A percentile compares a stretch with the other conserved stretches of the same genome.
phyloP scores from a whole-genome alignment of 495 filamentous ascomycete species.

The Penicillium maclennaniae region DNA sequence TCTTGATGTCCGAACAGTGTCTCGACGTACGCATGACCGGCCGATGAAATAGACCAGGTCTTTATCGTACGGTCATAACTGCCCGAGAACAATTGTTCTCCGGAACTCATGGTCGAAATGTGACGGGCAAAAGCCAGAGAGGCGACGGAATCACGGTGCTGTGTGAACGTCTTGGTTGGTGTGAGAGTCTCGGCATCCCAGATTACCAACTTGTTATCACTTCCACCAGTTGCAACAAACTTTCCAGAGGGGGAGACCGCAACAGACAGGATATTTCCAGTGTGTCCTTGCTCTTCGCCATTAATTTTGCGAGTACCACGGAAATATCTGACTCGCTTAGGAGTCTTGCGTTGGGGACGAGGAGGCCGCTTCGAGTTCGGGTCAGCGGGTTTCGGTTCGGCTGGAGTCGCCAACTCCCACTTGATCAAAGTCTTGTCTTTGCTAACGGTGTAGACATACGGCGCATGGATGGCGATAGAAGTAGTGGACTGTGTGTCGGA shows the following conservation, averaged over 20 bases:
- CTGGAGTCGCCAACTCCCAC: conserved; percentile 65
- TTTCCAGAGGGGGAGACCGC: conserved; percentile 85
- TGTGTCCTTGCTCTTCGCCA: conserved; percentile 68
- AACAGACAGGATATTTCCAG: conserved; percentile 70
- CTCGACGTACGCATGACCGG: conserved; percentile 75
- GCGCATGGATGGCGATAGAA: conserved; percentile 69
- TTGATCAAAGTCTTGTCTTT: conserved; percentile 84
- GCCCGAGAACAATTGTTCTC: conserved; percentile 83
- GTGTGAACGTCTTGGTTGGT: conserved; percentile 77
- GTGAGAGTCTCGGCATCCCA: conserved; percentile 78
- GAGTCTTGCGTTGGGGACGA: conserved; percentile 63
- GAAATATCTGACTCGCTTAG: conserved; percentile 63
- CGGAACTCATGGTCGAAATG: conserved; percentile 53
- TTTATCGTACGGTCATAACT: conserved; percentile 88
- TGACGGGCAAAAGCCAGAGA: conserved; percentile 80
- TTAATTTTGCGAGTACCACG: conserved; percentile 61
- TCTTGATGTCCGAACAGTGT: conserved; percentile 97
- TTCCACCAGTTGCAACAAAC: conserved; percentile 85
- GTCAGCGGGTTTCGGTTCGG: conserved; percentile 20
- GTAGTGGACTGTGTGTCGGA: conserved; percentile 75
- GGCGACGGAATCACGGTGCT: conserved; percentile 85
- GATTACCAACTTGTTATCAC: conserved; percentile 75
- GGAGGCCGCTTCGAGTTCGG: conserved; percentile 59
- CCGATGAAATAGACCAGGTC: conserved; percentile 67
- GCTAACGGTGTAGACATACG: conserved; percentile 78